Evolutionary conservation across 129 eudicot genomes (phyloP).

Genomic region (Scalesia atractyloides): DNA sequence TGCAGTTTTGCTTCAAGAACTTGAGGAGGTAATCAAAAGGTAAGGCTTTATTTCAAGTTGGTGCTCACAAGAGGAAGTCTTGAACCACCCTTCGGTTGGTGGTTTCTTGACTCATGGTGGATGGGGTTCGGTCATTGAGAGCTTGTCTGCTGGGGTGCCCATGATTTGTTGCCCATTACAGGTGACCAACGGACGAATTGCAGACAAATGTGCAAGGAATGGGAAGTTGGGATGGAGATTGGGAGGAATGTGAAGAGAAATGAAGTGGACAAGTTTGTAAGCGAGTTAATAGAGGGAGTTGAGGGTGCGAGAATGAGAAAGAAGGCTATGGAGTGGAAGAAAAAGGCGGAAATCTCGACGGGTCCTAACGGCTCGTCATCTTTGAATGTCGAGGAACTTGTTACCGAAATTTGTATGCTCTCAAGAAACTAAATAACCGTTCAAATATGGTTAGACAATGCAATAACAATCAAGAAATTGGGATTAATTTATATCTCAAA

Average conservation of each 20-base stretch:
- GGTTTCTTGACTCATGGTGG: constrained; percentile 62
- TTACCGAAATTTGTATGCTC: constrained; percentile 6
- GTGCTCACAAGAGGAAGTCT: constrained; percentile 61
- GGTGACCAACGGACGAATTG: constrained; percentile 65
- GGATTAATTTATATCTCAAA: no score
- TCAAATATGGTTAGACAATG: no score
- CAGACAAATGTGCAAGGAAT: constrained; percentile 45
- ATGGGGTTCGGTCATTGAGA: constrained; percentile 63
- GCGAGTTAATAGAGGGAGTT: constrained; percentile 45
- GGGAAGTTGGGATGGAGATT: constrained; percentile 65
- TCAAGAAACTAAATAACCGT: background rate
- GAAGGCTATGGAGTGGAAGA: constrained; percentile 57
- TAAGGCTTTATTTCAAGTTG: constrained; percentile 48
- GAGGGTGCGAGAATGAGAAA: constrained; percentile 43
- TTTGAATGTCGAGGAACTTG: constrained; percentile 33
- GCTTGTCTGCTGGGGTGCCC: constrained; percentile 48
- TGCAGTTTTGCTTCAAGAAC: constrained; percentile 41
- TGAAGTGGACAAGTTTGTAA: constrained; percentile 50
- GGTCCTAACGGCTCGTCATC: constrained; percentile 38
- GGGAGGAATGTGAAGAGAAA: constrained; percentile 49
- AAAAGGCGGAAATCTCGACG: constrained; percentile 45
- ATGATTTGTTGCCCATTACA: constrained; percentile 59
- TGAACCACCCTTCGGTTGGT: constrained; percentile 49
- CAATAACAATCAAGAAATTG: no score
- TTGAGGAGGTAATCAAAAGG: constrained; percentile 30